Evolutionary conservation across 441 rosid species (phyloP).

Genomic region (Populus hybrid): DNA sequence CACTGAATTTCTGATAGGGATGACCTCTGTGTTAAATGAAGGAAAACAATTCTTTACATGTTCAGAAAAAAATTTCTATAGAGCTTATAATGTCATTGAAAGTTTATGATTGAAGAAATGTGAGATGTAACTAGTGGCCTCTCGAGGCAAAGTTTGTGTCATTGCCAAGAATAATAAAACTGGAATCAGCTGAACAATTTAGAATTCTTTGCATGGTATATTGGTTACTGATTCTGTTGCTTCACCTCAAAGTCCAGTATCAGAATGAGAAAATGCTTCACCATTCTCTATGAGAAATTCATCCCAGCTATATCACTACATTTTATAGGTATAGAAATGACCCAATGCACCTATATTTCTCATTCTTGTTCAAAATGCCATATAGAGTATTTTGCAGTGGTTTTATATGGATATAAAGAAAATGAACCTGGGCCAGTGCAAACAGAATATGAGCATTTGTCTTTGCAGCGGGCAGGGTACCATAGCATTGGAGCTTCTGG

Average conservation of each 20-base stretch:
- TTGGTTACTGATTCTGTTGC: neutral
- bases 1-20: neutral
- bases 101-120: neutral
- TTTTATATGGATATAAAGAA: neutral
- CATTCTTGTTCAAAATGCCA: too few species aligned
- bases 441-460: neutral
- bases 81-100: neutral
- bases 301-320: neutral
- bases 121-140: neutral
- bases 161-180: neutral
- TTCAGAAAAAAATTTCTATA: neutral
- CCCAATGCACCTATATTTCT: neutral
- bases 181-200: neutral
- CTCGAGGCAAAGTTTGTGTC: neutral
- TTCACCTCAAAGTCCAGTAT: neutral
- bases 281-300: neutral
- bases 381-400: too few species aligned
- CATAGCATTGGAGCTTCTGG: slow-evolving; percentile 73
- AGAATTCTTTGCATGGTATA: neutral
- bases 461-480: slow-evolving; percentile 87
- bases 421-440: neutral
- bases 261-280: neutral
- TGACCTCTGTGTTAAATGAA: neutral
- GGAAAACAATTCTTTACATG: neutral
- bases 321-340: neutral